Percentiles rank a stretch among this genome's conserved stretches.
phyloP scores from a whole-genome alignment of 345 rosid genomes.

The Acer campestre region DNA sequence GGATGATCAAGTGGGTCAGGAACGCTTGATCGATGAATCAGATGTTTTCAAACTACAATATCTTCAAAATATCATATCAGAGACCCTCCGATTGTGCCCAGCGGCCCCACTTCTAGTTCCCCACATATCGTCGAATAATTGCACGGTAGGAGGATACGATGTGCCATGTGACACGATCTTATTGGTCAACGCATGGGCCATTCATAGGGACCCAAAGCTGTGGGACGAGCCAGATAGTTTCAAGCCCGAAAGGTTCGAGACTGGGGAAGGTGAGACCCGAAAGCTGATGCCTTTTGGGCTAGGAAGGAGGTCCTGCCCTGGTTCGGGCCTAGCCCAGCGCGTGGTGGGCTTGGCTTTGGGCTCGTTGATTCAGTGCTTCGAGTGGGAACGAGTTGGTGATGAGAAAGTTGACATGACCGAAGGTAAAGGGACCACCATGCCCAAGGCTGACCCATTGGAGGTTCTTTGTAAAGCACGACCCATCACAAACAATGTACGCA shows the following conservation, averaged over 20 bases:
- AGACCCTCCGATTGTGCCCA: slow-evolving; percentile 46
- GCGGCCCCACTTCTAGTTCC: slow-evolving; percentile 50
- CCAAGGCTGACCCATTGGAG: neutral
- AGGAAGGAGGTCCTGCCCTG: slow-evolving; percentile 56
- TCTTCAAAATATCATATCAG: slow-evolving; percentile 43
- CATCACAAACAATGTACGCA: too few species aligned
- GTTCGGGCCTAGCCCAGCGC: slow-evolving; percentile 39
- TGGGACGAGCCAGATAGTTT: slow-evolving; percentile 52
- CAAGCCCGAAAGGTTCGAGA: slow-evolving; percentile 50
- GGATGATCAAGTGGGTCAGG: slow-evolving; percentile 37
- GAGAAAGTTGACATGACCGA: slow-evolving; percentile 44
- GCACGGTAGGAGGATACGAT: slow-evolving; percentile 42
- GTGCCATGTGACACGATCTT: slow-evolving; percentile 47
- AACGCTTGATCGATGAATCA: slow-evolving; percentile 39
- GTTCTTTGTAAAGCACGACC: too few species aligned
- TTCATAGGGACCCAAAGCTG: slow-evolving; percentile 46
- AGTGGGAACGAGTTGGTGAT: slow-evolving; percentile 40
- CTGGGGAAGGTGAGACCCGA: slow-evolving; percentile 4
- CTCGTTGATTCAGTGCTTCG: slow-evolving; percentile 45
- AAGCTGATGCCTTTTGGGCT: slow-evolving; percentile 46
- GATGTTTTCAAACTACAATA: slow-evolving; percentile 36
- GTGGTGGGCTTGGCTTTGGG: slow-evolving; percentile 37
- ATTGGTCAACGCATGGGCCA: slow-evolving; percentile 52
- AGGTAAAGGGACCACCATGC: slow-evolving; percentile 36
- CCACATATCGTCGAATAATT: slow-evolving; percentile 42